These are phyloP conservation scores for Erucastrum elatum DNA, from an alignment of 345 rosid genomes.

Conservation along the genomic window DNA sequence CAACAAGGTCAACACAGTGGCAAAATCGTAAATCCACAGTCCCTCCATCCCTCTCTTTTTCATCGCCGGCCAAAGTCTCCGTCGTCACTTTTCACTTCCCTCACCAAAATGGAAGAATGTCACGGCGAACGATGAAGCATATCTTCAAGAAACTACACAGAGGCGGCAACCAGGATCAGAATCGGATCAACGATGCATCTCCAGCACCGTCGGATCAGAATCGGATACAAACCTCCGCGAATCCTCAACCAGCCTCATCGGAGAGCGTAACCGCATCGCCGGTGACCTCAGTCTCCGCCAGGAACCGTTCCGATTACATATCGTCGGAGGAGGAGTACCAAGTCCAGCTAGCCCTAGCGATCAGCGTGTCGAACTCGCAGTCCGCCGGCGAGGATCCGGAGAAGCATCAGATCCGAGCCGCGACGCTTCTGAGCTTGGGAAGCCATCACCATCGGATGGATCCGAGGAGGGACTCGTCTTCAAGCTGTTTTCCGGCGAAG, in stretches of 20 bases:
- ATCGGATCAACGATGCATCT: conserved; percentile 70
- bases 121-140: conserved; percentile 64
- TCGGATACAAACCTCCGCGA: conserved; percentile 32
- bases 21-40: too few relatives aligned
- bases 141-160: conserved; percentile 48
- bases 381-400: conserved; percentile 27
- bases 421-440: conserved; percentile 72
- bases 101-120: conserved; percentile 29
- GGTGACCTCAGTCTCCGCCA: conserved; percentile 16
- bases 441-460: conserved; percentile 54
- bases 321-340: conserved; percentile 94
- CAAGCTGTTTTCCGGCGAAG: too few relatives aligned
- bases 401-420: conserved; percentile 95
- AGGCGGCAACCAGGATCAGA: conserved; percentile 48
- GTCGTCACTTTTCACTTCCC: conserved; percentile 16
- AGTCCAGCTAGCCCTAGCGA: conserved; percentile 82
- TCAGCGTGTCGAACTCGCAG: conserved; percentile 63
- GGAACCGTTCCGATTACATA: conserved; percentile 57
- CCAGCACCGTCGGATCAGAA: conserved; percentile 54
- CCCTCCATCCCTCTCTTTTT: conserved; percentile 6
- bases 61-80: conserved; percentile 43
- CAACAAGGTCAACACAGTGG: too few relatives aligned
- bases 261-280: conserved; percentile 7
- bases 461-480: conserved; percentile 54
- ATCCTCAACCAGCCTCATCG: conserved; percentile 48